Base-by-base conservation (phyloP, 2,329 filamentous ascomycete genomes). In the Botrytis squamosa region DNA sequence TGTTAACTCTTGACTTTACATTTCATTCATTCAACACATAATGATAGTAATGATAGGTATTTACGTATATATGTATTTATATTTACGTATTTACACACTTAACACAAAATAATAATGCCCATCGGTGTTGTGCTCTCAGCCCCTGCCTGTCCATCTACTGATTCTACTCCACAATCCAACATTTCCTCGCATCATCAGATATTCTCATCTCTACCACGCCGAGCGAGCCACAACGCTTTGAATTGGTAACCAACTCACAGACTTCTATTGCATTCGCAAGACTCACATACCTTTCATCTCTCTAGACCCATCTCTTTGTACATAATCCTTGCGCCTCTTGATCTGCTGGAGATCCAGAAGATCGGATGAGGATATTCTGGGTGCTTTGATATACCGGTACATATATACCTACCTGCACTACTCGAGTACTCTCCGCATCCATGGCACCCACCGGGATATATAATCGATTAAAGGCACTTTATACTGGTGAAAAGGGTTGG, bases 401-500 rank as follows among this genome's bases (percentile, higher is more conserved):
- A 38, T 52, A 25, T 36, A 55, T 10, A 38, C 52, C n/a, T 10
- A 38, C 52, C n/a, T 40, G 18, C 44, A 38, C 25, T 33, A 44
- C 33, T 67, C 33, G 46, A 69, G n/a, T 25, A 49, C 67, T 7
- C 33, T n/a, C 29, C 25, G 25, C 70, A 36, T 68, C 59, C 52
- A 81, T 81, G 80, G 77, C 80, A 67, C 80, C 79, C 29, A 76
- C 75, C n/a, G 75, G 75, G 60, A 70, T 80, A 40, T 77, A 76
- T 70, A 52, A 68, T 52, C 76, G 77, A 69, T 62, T 81, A 29
- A 80, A 78, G 70, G 75, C 77, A 20, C 77, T 77, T 52, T 78
- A 77, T 42, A 74, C 73, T 6, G 75, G 76, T 18, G 76, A 77
- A 69, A 77, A 76, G 64, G 78, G 79, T 80, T 33, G 73, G 77